These are phyloP conservation scores for Yamadazyma tumulicola DNA, from an alignment of 805 yeast species.

Conservation along the genomic window DNA sequence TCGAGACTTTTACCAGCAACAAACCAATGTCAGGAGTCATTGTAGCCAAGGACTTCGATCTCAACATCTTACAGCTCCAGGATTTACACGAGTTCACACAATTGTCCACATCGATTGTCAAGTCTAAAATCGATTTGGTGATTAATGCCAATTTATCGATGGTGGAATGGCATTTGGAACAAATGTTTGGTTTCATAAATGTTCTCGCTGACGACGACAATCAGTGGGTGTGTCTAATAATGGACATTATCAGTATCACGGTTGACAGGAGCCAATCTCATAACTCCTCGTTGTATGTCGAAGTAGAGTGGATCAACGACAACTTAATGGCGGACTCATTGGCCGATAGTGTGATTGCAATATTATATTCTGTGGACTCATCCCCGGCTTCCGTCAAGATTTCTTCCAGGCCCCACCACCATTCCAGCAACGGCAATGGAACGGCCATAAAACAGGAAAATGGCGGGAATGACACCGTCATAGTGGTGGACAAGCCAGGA, in stretches of 20 bases:
- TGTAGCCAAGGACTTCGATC: constrained; percentile 86
- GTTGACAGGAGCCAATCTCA: constrained; percentile 34
- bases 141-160: constrained; percentile 80
- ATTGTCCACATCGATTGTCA: constrained; percentile 77
- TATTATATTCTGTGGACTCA: constrained; percentile 85
- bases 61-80: constrained; percentile 75
- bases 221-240: constrained; percentile 42
- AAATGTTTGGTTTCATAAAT: constrained; percentile 88
- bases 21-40: constrained; percentile 70
- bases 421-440: constrained; percentile 27
- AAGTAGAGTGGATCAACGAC: constrained; percentile 89
- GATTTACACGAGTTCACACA: constrained; percentile 90
- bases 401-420: constrained; percentile 59
- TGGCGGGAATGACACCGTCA: neutral
- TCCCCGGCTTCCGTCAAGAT: constrained; percentile 93
- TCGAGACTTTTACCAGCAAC: constrained; percentile 19
- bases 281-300: constrained; percentile 38
- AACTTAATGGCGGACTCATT: constrained; percentile 79
- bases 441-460: constrained; percentile 8
- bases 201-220: constrained; percentile 54
- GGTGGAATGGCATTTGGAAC: constrained; percentile 84
- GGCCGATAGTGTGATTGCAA: constrained; percentile 92
- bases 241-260: constrained; percentile 42
- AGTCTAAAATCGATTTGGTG: constrained; percentile 73
- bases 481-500: constrained; percentile 15